Percentiles rank a stretch among this genome's conserved stretches.
phyloP scores from a whole-genome alignment of 2,329 filamentous ascomycete genomes.

The Aspergillus quadrilineatus region DNA sequence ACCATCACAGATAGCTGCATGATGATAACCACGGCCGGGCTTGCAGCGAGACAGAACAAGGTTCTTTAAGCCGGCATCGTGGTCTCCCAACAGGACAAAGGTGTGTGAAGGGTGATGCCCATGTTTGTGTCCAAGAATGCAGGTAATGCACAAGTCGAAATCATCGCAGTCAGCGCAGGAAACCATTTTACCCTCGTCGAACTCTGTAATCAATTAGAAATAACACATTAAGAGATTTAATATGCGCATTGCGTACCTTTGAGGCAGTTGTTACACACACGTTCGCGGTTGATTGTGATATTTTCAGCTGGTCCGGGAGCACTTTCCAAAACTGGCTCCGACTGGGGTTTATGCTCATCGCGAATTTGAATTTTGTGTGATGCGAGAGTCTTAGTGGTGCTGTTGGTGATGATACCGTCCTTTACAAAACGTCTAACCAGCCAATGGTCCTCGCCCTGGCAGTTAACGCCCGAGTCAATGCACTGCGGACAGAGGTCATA shows the following conservation, averaged over 20 bases:
- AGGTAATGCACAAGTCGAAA: constrained; percentile 85
- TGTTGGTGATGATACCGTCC: constrained; percentile 76
- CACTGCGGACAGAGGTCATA: constrained; percentile 88
- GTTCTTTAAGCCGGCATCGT: constrained; percentile 59
- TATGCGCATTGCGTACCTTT: constrained; percentile 46
- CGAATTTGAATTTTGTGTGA: constrained; percentile 56
- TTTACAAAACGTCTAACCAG: constrained; percentile 85
- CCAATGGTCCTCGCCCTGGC: constrained; percentile 80
- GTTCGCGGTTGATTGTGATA: constrained; percentile 26
- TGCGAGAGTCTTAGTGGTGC: constrained; percentile 76
- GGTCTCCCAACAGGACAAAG: constrained; percentile 59
- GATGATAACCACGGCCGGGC: constrained; percentile 75
- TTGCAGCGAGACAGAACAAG: constrained; percentile 67
- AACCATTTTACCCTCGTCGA: constrained; percentile 76
- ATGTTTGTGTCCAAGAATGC: constrained; percentile 73
- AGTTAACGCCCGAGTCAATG: constrained; percentile 72
- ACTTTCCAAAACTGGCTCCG: constrained; percentile 26
- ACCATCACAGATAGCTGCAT: constrained; percentile 90
- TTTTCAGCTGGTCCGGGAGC: constrained; percentile 25
- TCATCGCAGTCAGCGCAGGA: constrained; percentile 84
- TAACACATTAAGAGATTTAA: not conserved
- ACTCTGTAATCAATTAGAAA: constrained; percentile 50
- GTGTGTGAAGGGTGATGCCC: constrained; percentile 87
- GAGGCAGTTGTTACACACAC: constrained; percentile 66
- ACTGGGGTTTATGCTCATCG: constrained; percentile 18